Base-by-base conservation (phyloP, 371 early-diverging fungal genomes). In the Actinomortierella ambigua region DNA sequence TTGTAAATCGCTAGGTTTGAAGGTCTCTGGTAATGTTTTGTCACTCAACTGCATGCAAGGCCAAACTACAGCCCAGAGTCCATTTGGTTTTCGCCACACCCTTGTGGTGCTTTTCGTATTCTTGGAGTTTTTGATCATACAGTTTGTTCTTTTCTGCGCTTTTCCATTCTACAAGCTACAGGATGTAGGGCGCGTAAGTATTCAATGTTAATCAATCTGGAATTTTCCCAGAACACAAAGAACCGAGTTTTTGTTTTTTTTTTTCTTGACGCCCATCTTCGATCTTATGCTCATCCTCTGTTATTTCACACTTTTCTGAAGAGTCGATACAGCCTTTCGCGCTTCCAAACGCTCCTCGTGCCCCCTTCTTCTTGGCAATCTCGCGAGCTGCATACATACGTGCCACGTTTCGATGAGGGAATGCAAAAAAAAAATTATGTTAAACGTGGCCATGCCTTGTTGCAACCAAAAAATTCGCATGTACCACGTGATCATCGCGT, bases 401-500 rank as follows among this genome's bases (percentile, higher is more conserved):
- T 64, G 89, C 88, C 7, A 85, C 77, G 49, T 93, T 93, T 41
- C 93, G 87, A 65, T 90, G 90, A 62, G 87, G 89, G 69, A 93
- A 93, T n/a, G 92, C 92, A 24, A 49, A 55, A 34, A 24, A 7
- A 34, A 20, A 27, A 26, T n/a, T n/a, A n/a, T n/a, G 18, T 24
- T 6, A n/a, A 23, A 34, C 18, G 41, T 7, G 7, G 13, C 41
- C 39, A 53, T 51, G 49, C 18, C 20, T 20, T 11, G 34, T 4
- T 34, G 34, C 34, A 4, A 34, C 34, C 34, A 34, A 34, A 34
- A 34, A n/a, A n/a, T n/a, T n/a, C n/a, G n/a, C n/a, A n/a, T n/a
- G n/a, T n/a, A n/a, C n/a, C n/a, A n/a, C n/a, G n/a, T n/a, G n/a
- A n/a, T n/a, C n/a, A n/a, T n/a, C n/a, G n/a, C n/a, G n/a, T n/a